Conservation (phyloP, 495 filamentous ascomycete species). For the Extremus antarcticus region DNA sequence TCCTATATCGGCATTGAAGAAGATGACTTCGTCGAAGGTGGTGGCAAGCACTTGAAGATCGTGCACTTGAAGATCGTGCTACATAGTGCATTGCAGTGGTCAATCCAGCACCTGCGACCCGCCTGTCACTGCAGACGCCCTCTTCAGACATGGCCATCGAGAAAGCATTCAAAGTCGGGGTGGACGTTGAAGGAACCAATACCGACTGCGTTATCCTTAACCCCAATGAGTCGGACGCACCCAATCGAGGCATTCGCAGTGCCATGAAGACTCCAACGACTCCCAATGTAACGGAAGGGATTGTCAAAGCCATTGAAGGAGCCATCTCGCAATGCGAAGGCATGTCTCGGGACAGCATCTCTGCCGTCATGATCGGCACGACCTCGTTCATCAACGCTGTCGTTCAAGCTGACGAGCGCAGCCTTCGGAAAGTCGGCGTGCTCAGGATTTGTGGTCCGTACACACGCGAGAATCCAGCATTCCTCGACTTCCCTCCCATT, state of each 20-base stretch:
- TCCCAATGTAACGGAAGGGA: conserved; percentile 43
- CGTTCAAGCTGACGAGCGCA: conserved; percentile 41
- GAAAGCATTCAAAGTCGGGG: conserved; percentile 18
- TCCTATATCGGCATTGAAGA: no score
- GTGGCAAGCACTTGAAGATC: no score
- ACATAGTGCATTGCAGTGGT: background rate
- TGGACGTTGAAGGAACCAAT: conserved; percentile 41
- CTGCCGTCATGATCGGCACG: conserved; percentile 51
- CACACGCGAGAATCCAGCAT: conserved; percentile 45
- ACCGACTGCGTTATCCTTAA: conserved; percentile 51
- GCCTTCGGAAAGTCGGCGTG: conserved; percentile 44
- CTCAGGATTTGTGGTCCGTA: conserved; percentile 45
- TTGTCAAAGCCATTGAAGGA: conserved; percentile 38
- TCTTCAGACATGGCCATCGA: background rate
- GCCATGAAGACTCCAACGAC: conserved; percentile 51
- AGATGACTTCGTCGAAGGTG: no score
- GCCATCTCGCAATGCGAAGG: conserved; percentile 11
- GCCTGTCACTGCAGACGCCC: background rate
- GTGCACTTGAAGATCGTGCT: no score
- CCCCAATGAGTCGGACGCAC: conserved; percentile 30
- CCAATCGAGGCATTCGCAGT: conserved; percentile 38
- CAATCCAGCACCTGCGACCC: background rate
- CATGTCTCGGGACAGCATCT: conserved; percentile 34
- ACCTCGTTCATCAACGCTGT: conserved; percentile 57
- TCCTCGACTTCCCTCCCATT: conserved; percentile 34